A percentile compares a stretch with the other conserved stretches of the same genome.
These are phyloP conservation scores for Adansonia grandidieri DNA, from an alignment of 441 rosid genomes.

Conservation along the genomic window DNA sequence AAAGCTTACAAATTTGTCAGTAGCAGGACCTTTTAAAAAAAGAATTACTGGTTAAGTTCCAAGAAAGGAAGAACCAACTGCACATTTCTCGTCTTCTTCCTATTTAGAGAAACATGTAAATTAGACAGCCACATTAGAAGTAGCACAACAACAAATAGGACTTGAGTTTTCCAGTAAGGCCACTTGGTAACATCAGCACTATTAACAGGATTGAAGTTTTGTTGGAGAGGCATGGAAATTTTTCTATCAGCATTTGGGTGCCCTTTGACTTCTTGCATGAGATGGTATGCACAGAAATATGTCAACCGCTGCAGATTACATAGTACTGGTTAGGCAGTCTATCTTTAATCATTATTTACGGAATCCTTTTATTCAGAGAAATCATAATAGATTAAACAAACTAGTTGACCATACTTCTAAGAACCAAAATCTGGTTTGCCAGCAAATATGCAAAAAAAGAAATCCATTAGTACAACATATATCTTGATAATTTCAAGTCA, in stretches of 20 bases:
- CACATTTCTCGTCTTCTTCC: too few relatives aligned
- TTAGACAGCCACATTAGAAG: neutral
- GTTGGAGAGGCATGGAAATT: neutral
- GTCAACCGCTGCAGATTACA: neutral
- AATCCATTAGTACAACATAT: neutral
- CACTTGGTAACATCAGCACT: neutral
- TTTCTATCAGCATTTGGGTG: neutral
- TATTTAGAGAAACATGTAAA: too few relatives aligned
- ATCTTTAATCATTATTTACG: neutral
- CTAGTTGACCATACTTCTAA: neutral
- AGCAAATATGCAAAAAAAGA: neutral
- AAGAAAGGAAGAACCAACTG: neutral
- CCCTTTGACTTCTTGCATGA: neutral
- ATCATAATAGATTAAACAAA: neutral
- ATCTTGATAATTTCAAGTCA: neutral
- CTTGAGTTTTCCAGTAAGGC: neutral
- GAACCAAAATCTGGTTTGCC: neutral
- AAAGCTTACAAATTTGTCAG: neutral
- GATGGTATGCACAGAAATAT: neutral
- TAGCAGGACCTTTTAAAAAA: neutral
- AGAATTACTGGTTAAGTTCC: neutral
- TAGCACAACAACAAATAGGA: neutral
- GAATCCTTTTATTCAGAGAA: neutral
- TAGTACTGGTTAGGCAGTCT: neutral
- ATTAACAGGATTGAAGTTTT: neutral